Conservation (phyloP, 257 asterid genomes). For the Solanum verrucosum region DNA sequence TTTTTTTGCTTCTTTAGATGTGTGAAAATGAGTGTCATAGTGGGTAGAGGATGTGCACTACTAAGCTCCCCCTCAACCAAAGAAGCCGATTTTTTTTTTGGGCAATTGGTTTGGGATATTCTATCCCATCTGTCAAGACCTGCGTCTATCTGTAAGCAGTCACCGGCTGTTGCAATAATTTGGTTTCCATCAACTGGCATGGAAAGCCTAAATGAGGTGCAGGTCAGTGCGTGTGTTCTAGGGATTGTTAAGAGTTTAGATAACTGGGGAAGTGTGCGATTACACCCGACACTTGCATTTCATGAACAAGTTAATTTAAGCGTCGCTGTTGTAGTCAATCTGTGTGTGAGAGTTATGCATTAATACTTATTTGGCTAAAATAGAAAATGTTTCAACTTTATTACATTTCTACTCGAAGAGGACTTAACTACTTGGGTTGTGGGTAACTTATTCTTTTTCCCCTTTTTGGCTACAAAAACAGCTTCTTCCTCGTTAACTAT, state of each 20-base stretch:
- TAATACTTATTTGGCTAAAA: not conserved
- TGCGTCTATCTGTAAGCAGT: not conserved
- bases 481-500: not conserved
- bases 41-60: not conserved
- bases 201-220: not conserved
- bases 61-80: not conserved
- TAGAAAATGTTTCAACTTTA: not conserved
- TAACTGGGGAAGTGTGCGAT: not conserved
- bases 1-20: not conserved
- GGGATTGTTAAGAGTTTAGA: not conserved
- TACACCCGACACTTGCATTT: not conserved
- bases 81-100: not conserved
- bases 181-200: not conserved
- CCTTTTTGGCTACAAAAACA: not conserved
- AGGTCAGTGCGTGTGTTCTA: not conserved
- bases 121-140: not conserved
- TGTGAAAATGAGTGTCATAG: not conserved
- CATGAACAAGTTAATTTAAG: not conserved
- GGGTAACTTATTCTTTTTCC: not conserved
- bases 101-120: not conserved
- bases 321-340: not conserved
- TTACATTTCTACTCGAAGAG: not conserved
- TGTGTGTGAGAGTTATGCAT: not conserved
- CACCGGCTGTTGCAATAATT: not conserved
- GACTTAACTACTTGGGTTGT: not conserved